Evolutionary conservation across 495 filamentous ascomycete species (phyloP), one percentile per base, ranked within the genome.

Genomic region (Tuber umbilicatum): DNA sequence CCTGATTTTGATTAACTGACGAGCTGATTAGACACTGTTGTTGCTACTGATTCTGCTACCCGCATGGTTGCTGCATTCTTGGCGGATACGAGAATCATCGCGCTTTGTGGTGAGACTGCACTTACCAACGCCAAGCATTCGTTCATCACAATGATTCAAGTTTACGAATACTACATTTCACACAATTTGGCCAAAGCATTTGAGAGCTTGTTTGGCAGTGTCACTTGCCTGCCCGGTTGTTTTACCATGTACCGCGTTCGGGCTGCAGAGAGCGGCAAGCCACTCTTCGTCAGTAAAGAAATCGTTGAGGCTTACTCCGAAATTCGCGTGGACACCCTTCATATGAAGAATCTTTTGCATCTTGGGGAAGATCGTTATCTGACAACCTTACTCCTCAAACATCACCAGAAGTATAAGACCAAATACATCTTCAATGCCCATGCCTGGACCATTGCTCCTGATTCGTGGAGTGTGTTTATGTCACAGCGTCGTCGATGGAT

Each of bases 401-500:
- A 90, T 83, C 94, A 97, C 83, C 89, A 91, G 73, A 92, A 91
- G 85, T 97, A 93, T 87, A 97, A 97, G 89, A 97, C 94, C 72
- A 99, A 99, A 87, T 99, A 96, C 82, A 92, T 95, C 81, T 94
- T 93, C 86, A 85, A 86, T 69, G 93, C 94, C 27, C 92, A 97
- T 82, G 95, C 95, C 23, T 97, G 92, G 91, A 99, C 95, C 16
- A 92, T 97, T 76, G 95, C 95, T 19, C 95, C 95, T 1, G 96
- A 98, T 79, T 92, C 89, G 75, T 98, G 93, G 90, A 86, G 87
- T 37, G 92, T 99, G 67, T 97, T 99, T 88, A 86, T 99, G 80
- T 99, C 95, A 16, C 95, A 99, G 83, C 93, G 95, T 85, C 94
- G 95, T 84, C 91, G 95, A 81, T 99, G 95, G 95, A 99, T 99